Evolutionary conservation across 2,329 filamentous ascomycete genomes (phyloP), one percentile per base, ranked within the genome.

Genomic region (Xylariaceae sp.): DNA sequence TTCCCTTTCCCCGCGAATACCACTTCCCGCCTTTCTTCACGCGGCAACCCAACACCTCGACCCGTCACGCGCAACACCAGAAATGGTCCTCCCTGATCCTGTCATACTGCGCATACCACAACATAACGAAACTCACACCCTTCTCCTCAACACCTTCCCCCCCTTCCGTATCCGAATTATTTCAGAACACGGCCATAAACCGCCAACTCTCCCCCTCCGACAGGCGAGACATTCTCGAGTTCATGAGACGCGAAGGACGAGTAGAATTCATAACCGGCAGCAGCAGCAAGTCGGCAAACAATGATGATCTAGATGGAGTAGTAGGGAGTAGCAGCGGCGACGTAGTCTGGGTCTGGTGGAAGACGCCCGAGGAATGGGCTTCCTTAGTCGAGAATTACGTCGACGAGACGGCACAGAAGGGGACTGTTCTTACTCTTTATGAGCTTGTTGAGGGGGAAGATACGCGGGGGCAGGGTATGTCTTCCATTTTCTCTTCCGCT

Each of bases 21-120:
- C 72, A 73, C 70, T 92, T 89, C 72, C 88, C 88, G 0, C 84
- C 88, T 62, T 91, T 93, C 82, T 93, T 87, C 79, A 90, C 86
- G 45, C 82, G 81, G 44, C 88, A 93, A 67, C 79, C 83, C 27
- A 88, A 88, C 70, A 74, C 81, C 50, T 77, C 79, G 22, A 92
- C 86, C 8, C 83, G 78, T 62, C 80, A 84, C 67, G 82, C 84
- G 37, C 88, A 93, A 63, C 82, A 90, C 50, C 73, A 79, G 48
- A 91, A 91, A 68, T 98, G 93, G 93, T 83, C 86, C n/a, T 67
- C 80, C 23, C 80, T 96, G 14, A 81, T 97, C 62, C 88, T 90
- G 50, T 68, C 83, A 62, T 96, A 95, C 82, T 88, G 86, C 68
- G 80, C 82, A 0, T 78, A 88, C 69, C 76, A 92, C 71, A 82